These are phyloP conservation scores for Nakaseomyces sp. DNA, from an alignment of 1,139 yeast genomes.

Conservation along the genomic window DNA sequence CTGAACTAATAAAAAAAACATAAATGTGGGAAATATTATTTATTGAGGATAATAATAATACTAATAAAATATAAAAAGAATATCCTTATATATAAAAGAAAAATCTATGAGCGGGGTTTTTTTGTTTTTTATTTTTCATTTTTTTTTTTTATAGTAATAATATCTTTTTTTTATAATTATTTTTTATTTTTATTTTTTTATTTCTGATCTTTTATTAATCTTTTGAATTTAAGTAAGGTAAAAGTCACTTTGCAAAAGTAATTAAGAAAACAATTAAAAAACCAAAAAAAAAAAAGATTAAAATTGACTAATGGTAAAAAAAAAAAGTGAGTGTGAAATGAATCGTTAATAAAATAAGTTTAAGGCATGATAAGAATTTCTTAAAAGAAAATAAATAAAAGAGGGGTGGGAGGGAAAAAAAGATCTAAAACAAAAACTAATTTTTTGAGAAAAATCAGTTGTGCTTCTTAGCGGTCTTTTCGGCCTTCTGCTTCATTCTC, in stretches of 20 bases:
- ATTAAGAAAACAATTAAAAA: no score
- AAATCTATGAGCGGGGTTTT: constrained; percentile 3
- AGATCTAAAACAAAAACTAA: not conserved
- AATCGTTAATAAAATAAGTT: not conserved
- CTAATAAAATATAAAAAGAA: not conserved
- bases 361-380: not conserved
- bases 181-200: not conserved
- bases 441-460: constrained; percentile 6
- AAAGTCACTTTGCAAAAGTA: no score
- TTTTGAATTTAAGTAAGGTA: no score
- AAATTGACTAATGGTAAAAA: not conserved
- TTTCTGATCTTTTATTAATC: no score
- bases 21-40: no score
- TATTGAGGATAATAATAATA: no score
- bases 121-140: not conserved
- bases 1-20: no score
- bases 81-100: constrained; percentile 2
- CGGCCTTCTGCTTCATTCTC: constrained; percentile 45
- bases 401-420: not conserved
- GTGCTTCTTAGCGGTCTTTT: constrained; percentile 32
- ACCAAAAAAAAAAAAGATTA: not conserved
- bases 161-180: not conserved
- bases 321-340: not conserved
- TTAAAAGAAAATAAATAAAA: not conserved
- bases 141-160: not conserved